phyloP scores from a whole-genome alignment of 139 green algal species.

The Cymbomonas tetramitiformis region DNA sequence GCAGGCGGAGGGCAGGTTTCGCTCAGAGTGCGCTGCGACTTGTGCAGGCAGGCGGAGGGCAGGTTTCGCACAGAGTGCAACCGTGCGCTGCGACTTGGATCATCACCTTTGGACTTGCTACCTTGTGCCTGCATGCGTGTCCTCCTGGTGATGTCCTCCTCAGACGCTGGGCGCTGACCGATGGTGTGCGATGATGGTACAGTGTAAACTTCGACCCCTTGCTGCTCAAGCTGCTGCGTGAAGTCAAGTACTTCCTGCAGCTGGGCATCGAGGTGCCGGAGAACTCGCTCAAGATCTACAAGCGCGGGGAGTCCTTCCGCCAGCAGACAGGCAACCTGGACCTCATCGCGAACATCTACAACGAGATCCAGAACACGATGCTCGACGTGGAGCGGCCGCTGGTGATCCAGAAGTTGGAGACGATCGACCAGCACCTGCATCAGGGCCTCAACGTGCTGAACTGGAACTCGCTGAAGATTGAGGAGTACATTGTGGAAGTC shows the following conservation, averaged over 20 bases:
- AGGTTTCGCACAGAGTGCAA: neutral
- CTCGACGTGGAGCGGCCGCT: constrained; percentile 65
- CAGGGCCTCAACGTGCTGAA: constrained; percentile 45
- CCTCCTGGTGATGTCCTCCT: constrained; percentile 72
- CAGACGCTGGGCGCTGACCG: constrained; percentile 14
- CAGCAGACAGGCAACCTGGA: constrained; percentile 58
- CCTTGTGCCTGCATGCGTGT: constrained; percentile 67
- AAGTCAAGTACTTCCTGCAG: constrained; percentile 80
- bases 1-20: too few species aligned
- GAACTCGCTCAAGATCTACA: constrained; percentile 33
- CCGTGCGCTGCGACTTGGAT: constrained; percentile 34
- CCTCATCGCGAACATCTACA: constrained; percentile 60
- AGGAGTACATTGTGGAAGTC: constrained; percentile 61
- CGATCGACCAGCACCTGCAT: constrained; percentile 40
- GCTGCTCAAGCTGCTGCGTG: constrained; percentile 61
- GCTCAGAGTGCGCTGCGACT: too few species aligned
- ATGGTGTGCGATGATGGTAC: constrained; percentile 13
- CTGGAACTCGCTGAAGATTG: constrained; percentile 60
- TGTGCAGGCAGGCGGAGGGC: too few species aligned
- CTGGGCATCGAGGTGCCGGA: constrained; percentile 33
- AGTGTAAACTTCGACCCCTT: constrained; percentile 76
- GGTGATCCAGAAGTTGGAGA: constrained; percentile 54
- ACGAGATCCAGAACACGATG: constrained; percentile 57
- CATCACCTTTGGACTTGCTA: constrained; percentile 74
- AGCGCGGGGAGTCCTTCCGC: constrained; percentile 49